These are phyloP conservation scores for Biscogniauxia sp. DNA, from an alignment of 2,329 filamentous ascomycete species.

Conservation along the genomic window DNA sequence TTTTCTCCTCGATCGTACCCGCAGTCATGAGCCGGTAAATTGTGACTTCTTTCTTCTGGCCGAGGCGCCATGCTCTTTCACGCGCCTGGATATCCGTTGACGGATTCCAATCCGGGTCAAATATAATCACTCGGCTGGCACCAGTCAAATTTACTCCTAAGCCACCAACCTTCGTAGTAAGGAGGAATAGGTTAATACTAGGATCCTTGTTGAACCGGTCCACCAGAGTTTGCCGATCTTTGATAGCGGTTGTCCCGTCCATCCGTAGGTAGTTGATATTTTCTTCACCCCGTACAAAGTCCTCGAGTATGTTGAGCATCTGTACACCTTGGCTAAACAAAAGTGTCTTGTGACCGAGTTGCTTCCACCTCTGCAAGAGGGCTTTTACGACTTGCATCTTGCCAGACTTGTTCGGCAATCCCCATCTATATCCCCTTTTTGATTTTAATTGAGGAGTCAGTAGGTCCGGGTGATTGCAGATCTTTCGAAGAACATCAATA, in stretches of 20 bases:
- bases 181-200: conserved; percentile 78
- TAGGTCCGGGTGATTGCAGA: conserved; percentile 96
- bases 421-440: conserved; percentile 72
- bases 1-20: conserved; percentile 98
- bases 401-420: conserved; percentile 74
- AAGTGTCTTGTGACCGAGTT: conserved; percentile 86
- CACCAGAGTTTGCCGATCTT: conserved; percentile 82
- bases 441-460: conserved; percentile 57
- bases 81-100: conserved; percentile 94
- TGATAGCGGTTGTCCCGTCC: conserved; percentile 90
- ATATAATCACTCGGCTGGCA: conserved; percentile 94
- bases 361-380: conserved; percentile 83
- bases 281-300: conserved; percentile 66
- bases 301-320: conserved; percentile 93
- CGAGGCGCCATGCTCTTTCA: conserved; percentile 91
- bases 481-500: conserved; percentile 89
- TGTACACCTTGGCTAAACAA: conserved; percentile 91
- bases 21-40: conserved; percentile 98
- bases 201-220: conserved; percentile 88
- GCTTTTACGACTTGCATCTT: conserved; percentile 96
- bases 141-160: conserved; percentile 93
- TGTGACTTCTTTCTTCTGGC: conserved; percentile 90
- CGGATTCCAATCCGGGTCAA: conserved; percentile 98
- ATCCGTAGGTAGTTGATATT: conserved; percentile 79
- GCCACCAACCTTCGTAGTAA: conserved; percentile 94